These are phyloP conservation scores for Rhizopogon vulgaris DNA, from an alignment of 768 basidiomycete genomes.

Conservation along the genomic window DNA sequence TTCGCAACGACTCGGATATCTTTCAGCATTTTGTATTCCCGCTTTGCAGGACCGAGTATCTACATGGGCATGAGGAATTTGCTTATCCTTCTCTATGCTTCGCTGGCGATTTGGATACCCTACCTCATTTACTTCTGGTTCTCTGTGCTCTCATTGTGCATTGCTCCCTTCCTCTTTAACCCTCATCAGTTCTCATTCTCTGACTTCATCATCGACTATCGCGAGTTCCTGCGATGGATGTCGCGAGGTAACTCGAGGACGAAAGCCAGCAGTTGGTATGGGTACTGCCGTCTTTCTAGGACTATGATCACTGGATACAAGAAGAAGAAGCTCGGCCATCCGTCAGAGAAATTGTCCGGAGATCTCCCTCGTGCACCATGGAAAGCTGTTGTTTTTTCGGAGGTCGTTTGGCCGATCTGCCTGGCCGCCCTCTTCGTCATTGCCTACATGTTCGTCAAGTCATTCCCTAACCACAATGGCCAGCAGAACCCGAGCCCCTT, in stretches of 20 bases:
- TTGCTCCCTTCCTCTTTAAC: conserved; percentile 98
- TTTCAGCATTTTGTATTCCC: conserved; percentile 95
- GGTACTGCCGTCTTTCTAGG: conserved; percentile 94
- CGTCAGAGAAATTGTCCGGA: conserved; percentile 93
- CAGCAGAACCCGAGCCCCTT: conserved; percentile 72
- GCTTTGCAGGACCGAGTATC: conserved; percentile 99
- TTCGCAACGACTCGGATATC: conserved; percentile 96
- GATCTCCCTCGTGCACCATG: conserved; percentile 91
- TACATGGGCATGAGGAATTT: conserved; percentile 98
- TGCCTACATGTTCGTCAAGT: conserved; percentile 91
- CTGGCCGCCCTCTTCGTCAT: conserved; percentile 72
- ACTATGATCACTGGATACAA: conserved; percentile 99
- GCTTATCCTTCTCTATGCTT: conserved; percentile 83
- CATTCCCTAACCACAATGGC: conserved; percentile 68
- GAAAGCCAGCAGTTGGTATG: conserved; percentile 98
- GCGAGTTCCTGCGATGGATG: conserved; percentile 99
- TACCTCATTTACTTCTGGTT: conserved; percentile 99
- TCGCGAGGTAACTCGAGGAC: conserved; percentile 95
- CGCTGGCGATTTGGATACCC: conserved; percentile 88
- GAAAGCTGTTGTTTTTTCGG: conserved; percentile 76
- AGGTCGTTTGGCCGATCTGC: conserved; percentile 77
- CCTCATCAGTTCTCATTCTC: conserved; percentile 98
- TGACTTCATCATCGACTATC: conserved; percentile 98
- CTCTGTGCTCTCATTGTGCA: conserved; percentile 88
- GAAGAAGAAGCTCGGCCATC: conserved; percentile 97